A percentile compares a stretch with the other conserved stretches of the same genome.
These are phyloP conservation scores for Yamadazyma epiphylla DNA, from an alignment of 1,139 yeast genomes.

Conservation along the genomic window DNA sequence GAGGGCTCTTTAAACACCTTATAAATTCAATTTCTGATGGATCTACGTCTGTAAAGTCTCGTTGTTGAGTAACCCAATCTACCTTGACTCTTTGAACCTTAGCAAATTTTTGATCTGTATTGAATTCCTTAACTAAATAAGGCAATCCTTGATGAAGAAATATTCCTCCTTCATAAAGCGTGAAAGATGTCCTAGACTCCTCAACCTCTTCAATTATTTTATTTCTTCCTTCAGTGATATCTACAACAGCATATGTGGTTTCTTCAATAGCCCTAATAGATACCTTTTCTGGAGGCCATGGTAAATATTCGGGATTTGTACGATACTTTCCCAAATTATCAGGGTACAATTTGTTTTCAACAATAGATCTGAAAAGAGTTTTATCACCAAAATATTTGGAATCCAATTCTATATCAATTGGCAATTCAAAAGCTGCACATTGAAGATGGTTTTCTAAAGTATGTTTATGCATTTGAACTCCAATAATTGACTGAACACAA, in stretches of 20 bases:
- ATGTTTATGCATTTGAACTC: slow-evolving; percentile 29
- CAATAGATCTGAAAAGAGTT: slow-evolving; percentile 27
- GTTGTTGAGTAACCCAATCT: slow-evolving; percentile 87
- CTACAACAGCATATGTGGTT: slow-evolving; percentile 80
- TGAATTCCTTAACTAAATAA: slow-evolving; percentile 79
- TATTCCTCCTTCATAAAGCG: slow-evolving; percentile 93
- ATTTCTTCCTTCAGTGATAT: slow-evolving; percentile 71
- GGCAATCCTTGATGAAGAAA: slow-evolving; percentile 92
- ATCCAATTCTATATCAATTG: slow-evolving; percentile 55
- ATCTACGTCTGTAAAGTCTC: slow-evolving; percentile 91
- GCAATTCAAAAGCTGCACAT: slow-evolving; percentile 89
- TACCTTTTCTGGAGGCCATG: slow-evolving; percentile 76
- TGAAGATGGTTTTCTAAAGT: slow-evolving; percentile 80
- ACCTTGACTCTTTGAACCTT: slow-evolving; percentile 84
- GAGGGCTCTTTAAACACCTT: slow-evolving; percentile 40
- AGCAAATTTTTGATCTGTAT: slow-evolving; percentile 71
- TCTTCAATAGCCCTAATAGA: slow-evolving; percentile 83
- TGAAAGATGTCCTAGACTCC: slow-evolving; percentile 81
- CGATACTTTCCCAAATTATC: slow-evolving; percentile 58
- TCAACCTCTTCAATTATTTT: slow-evolving; percentile 87
- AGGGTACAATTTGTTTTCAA: slow-evolving; percentile 39
- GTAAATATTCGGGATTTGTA: slow-evolving; percentile 56
- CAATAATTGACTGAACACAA: slow-evolving; percentile 38
- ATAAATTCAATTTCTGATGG: slow-evolving; percentile 71
- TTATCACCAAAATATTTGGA: slow-evolving; percentile 47